Conservation (phyloP, 352 stramenopile species). For the Phytophthora ramorum region DNA sequence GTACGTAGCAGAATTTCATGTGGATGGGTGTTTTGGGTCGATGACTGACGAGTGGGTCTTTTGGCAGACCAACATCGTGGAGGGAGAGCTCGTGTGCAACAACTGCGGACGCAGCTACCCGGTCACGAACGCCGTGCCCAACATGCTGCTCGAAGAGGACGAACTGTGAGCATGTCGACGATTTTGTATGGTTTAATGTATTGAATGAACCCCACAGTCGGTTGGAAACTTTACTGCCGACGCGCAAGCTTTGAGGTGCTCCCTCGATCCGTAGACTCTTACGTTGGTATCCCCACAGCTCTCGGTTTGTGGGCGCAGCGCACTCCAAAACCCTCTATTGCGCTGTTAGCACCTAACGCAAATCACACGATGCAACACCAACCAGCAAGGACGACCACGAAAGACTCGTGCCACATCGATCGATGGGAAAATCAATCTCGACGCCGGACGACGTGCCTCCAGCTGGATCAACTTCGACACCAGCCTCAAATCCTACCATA, state of each 20-base stretch:
- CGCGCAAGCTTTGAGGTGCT: neutral
- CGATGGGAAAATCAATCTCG: slow-evolving; percentile 4
- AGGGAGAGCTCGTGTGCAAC: slow-evolving; percentile 86
- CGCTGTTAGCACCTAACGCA: slow-evolving; percentile 3
- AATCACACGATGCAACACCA: slow-evolving; percentile 4
- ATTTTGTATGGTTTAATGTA: slow-evolving; percentile 33
- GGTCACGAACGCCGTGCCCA: slow-evolving; percentile 82
- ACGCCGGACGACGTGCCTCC: neutral
- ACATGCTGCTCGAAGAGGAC: slow-evolving; percentile 89
- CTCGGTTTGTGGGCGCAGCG: neutral
- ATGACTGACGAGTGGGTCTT: neutral
- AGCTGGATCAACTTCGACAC: neutral
- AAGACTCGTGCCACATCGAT: neutral
- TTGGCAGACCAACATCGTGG: slow-evolving; percentile 81
- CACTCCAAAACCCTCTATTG: neutral
- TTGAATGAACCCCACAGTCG: slow-evolving; percentile 13
- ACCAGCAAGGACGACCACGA: neutral
- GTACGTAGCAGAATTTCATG: too few relatives aligned
- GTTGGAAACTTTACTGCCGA: too few relatives aligned
- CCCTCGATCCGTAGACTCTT: neutral
- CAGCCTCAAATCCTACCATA: neutral
- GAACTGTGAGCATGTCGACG: slow-evolving; percentile 66
- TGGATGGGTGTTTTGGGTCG: neutral
- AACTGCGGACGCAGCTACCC: slow-evolving; percentile 85
- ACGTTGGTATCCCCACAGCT: neutral